These are phyloP conservation scores for Pelargonium fulgidum DNA, from an alignment of 441 rosid species.

Conservation along the genomic window DNA sequence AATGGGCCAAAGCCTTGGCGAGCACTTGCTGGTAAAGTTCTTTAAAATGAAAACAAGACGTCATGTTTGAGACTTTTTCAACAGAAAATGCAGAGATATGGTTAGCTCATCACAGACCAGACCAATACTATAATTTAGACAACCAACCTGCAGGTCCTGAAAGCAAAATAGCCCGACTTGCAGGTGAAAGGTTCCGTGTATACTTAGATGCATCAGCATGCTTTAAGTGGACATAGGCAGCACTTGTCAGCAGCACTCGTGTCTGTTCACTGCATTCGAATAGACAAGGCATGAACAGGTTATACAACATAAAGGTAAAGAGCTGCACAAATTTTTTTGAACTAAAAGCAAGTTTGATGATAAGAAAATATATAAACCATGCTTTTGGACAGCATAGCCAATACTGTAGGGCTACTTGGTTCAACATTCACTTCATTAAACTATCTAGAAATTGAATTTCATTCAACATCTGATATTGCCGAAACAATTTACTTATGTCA, in stretches of 20 bases:
- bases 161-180: constrained; percentile 72
- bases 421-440: not conserved
- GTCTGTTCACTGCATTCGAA: constrained; percentile 65
- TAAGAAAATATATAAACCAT: too few relatives aligned
- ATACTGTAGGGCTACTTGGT: not conserved
- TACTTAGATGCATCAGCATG: constrained; percentile 73
- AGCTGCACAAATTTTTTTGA: not conserved
- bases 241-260: constrained; percentile 63
- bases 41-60: constrained; percentile 20
- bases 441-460: too few relatives aligned
- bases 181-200: constrained; percentile 73
- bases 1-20: constrained; percentile 85
- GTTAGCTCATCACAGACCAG: not conserved
- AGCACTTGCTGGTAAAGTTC: constrained; percentile 94
- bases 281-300: constrained; percentile 15
- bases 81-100: not conserved
- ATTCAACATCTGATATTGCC: too few relatives aligned
- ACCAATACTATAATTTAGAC: not conserved
- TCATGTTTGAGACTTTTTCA: constrained; percentile 7
- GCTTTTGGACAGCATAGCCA: not conserved
- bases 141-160: constrained; percentile 86
- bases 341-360: not conserved
- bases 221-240: constrained; percentile 84
- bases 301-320: constrained; percentile 1
- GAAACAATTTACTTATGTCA: too few relatives aligned